phyloP scores from a whole-genome alignment of 805 yeast species.

The Cyberlindnera galapagoensis region DNA sequence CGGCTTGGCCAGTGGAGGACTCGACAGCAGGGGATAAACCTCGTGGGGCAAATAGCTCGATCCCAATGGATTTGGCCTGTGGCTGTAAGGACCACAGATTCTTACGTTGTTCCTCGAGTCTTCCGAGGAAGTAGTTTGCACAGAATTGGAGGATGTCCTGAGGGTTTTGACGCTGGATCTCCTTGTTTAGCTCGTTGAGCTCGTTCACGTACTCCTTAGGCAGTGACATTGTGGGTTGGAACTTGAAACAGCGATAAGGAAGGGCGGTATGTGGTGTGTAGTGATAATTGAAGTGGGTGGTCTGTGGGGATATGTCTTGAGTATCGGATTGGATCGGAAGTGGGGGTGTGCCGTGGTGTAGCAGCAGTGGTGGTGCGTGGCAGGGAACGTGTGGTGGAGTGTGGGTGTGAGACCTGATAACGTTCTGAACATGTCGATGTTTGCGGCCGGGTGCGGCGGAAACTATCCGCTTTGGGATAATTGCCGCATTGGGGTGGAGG shows the following conservation, averaged over 20 bases:
- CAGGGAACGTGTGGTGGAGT: too few relatives aligned
- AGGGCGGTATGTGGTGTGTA: background rate
- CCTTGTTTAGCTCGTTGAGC: constrained; percentile 56
- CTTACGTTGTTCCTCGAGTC: constrained; percentile 53
- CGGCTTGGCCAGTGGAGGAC: constrained; percentile 3
- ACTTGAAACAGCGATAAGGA: too few relatives aligned
- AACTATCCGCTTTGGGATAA: too few relatives aligned
- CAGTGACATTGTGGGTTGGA: constrained; percentile 31
- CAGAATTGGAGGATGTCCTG: constrained; percentile 68
- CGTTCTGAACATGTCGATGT: too few relatives aligned
- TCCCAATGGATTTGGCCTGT: constrained; percentile 44
- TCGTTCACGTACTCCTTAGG: constrained; percentile 41
- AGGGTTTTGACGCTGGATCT: constrained; percentile 50
- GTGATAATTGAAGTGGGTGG: background rate
- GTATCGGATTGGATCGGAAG: too few relatives aligned
- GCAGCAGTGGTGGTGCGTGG: too few relatives aligned
- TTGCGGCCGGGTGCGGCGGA: too few relatives aligned
- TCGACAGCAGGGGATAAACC: constrained; percentile 16
- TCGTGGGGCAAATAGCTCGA: constrained; percentile 37
- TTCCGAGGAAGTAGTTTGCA: constrained; percentile 60
- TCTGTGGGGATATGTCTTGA: too few relatives aligned
- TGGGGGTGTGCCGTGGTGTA: too few relatives aligned
- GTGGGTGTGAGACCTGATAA: too few relatives aligned
- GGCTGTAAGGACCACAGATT: constrained; percentile 44
- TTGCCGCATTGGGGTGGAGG: too few relatives aligned